Evolutionary conservation across 2,329 filamentous ascomycete species (phyloP), one percentile per base, ranked within the genome.

Genomic region (Stachybotrys chlorohalonatus): DNA sequence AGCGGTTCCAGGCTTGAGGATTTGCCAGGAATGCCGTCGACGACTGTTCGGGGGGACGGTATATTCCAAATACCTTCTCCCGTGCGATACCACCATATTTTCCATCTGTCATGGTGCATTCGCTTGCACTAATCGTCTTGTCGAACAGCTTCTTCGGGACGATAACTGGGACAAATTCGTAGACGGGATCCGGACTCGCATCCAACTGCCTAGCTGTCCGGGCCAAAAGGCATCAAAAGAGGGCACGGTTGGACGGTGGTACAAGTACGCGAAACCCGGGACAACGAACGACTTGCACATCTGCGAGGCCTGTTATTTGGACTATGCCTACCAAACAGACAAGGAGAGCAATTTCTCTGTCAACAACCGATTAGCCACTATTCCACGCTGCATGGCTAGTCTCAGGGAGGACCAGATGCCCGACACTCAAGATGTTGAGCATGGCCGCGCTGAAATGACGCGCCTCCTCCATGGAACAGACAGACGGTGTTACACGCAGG

Each of bases 11-110:
- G 53, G 47, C n/a, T 16, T 54, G 31, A 49, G 47, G 24, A 50
- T 54, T 11, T 54, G 53, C 30, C 53, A 54, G 48, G 53, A 54
- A 13, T 54, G 53, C 47, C 53, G 53, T 32, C 53, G 36, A 16
- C 31, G 47, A 30, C 32, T 50, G 16, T 54, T 54, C 31, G 53
- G 53, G 31, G 53, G 53, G 6, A 54, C 53, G 7, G 47, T 32
- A 7, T 54, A 50, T 30, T 50, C 47, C 24, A 54, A 54, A 51
- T 42, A 54, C 17, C 31, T 49, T 11, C 42, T 31, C 4, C 31
- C 47, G 17, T n/a, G 8, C 36, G 53, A 49, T 31, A 13, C 53
- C n/a, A 13, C 53, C 8, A 31, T 39, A 15, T 24, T 47, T 6
- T 50, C 53, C 31, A 50, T 54, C 30, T 54, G 53, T 17, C 53